Conservation (phyloP, 2,329 filamentous ascomycete genomes). For the Grosmannia clavigera region DNA sequence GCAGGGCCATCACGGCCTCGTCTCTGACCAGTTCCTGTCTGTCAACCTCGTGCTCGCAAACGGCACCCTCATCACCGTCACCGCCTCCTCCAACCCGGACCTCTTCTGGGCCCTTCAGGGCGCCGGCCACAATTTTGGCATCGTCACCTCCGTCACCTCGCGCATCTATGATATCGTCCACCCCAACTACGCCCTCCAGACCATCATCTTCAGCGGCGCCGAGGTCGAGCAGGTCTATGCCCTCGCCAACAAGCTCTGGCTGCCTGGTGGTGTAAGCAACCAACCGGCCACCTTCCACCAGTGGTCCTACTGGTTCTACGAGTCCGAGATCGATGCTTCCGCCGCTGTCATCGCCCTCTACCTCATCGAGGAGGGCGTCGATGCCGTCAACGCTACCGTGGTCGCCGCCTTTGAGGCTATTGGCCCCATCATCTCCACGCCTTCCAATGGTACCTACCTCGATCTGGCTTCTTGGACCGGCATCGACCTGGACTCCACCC, state of each 20-base stretch:
- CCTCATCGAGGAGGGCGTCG: constrained; percentile 30
- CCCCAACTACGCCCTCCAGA: constrained; percentile 25
- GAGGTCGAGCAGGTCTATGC: constrained; percentile 32
- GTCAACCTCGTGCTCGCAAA: constrained; percentile 39
- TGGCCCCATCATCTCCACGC: constrained; percentile 21
- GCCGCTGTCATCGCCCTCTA: constrained; percentile 27
- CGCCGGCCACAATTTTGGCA: constrained; percentile 46
- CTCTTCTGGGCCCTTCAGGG: constrained; percentile 45
- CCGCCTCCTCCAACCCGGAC: constrained; percentile 24
- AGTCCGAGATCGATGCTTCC: constrained; percentile 26
- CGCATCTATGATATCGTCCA: constrained; percentile 31
- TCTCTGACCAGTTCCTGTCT: constrained; percentile 39
- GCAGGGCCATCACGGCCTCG: constrained; percentile 39
- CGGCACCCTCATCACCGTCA: constrained; percentile 25
- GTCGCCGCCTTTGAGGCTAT: constrained; percentile 30
- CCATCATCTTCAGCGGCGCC: constrained; percentile 28
- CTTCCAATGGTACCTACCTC: constrained; percentile 27
- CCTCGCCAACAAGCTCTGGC: constrained; percentile 27
- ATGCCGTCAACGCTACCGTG: constrained; percentile 25
- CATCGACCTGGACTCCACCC: constrained; percentile 22
- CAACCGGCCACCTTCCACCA: constrained; percentile 32
- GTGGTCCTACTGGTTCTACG: constrained; percentile 35
- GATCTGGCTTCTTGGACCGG: constrained; percentile 32
- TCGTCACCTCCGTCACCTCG: constrained; percentile 30
- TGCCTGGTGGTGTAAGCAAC: constrained; percentile 21